phyloP scores from a whole-genome alignment of 2,329 filamentous ascomycete species.

The Orbilia oligospora region DNA sequence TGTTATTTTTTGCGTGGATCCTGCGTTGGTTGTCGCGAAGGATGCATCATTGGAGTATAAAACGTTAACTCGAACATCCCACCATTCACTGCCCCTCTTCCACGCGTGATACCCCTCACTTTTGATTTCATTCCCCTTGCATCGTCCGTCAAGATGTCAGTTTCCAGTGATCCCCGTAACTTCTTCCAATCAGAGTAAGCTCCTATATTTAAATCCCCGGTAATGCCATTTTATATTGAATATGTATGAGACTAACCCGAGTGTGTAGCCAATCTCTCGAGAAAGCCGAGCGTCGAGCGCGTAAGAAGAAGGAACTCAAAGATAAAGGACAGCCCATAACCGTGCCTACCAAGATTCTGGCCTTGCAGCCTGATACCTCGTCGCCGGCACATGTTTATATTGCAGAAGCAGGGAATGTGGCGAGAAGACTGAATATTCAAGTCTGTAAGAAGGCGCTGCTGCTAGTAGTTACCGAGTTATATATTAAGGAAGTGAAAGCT shows the following conservation, averaged over 20 bases:
- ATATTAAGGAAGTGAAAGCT: background rate
- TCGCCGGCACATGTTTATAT: constrained; percentile 78
- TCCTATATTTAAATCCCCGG: constrained; percentile 30
- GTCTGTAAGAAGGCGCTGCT: constrained; percentile 74
- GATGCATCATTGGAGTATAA: constrained; percentile 21
- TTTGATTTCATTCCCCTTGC: background rate
- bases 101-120: constrained; percentile 29
- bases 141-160: constrained; percentile 71
- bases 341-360: constrained; percentile 88
- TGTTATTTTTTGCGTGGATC: constrained; percentile 19
- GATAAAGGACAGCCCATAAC: constrained; percentile 84
- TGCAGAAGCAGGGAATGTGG: constrained; percentile 87
- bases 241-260: background rate
- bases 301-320: constrained; percentile 80
- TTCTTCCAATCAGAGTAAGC: constrained; percentile 94
- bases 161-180: constrained; percentile 80
- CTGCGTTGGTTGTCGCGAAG: constrained; percentile 23
- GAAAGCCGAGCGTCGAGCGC: constrained; percentile 73
- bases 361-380: constrained; percentile 77
- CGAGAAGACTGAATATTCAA: constrained; percentile 81
- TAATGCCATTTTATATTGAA: background rate
- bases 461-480: constrained; percentile 11
- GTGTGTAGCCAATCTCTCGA: constrained; percentile 64
- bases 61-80: constrained; percentile 39
- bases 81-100: constrained; percentile 28